Evolutionary conservation across 495 filamentous ascomycete genomes (phyloP), one percentile per base, ranked within the genome.

Genomic region (Aspergillus carlsbadensis): DNA sequence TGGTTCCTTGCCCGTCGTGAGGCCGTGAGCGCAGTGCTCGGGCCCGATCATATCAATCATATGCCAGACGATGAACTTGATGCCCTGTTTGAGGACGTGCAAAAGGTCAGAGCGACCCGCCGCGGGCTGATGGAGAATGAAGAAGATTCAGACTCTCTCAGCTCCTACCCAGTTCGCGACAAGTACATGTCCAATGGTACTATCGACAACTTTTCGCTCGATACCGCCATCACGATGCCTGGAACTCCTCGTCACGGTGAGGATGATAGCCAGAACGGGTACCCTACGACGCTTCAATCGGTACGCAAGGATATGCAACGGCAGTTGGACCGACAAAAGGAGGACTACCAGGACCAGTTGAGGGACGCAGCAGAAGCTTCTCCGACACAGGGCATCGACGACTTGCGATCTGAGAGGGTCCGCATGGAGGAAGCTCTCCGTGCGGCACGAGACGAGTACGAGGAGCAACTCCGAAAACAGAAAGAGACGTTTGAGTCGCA

Each of bases 121-220:
- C 90, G 89, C 59, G 88, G 84, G 13, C 71, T 84, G 21, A 67
- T 72, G 21, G 90, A 94, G 24, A 80, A 83, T 34, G 91, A 96
- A 44, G 90, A 96, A 49, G 94, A 97, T 67, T 81, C 85, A 50
- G 94, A 97, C 62, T 96, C 92, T 0, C 83, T 90, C 20, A 88
- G 87, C 29, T 96, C 92, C 8, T 96, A 91, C 69, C 88, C 90
- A 2, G 78, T 92, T 26, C 81, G 94, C 41, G 94, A 99, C 57
- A 99, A 99, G 65, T 97, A 98, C 70, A 86, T 95, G 79, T 96
- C 92, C 4, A 94, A 88, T 65, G 92, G 92, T 13, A 99, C 95
- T 3, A 79, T 96, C 36, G 94, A 99, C 67, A 96, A 96, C 68
- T 94, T 98, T 65, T 98, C 95, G 13, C 79, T 98, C 20, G 94